Evolutionary conservation across 2,329 filamentous ascomycete genomes (phyloP).

Genomic region (Trichophyton schoenleinii): DNA sequence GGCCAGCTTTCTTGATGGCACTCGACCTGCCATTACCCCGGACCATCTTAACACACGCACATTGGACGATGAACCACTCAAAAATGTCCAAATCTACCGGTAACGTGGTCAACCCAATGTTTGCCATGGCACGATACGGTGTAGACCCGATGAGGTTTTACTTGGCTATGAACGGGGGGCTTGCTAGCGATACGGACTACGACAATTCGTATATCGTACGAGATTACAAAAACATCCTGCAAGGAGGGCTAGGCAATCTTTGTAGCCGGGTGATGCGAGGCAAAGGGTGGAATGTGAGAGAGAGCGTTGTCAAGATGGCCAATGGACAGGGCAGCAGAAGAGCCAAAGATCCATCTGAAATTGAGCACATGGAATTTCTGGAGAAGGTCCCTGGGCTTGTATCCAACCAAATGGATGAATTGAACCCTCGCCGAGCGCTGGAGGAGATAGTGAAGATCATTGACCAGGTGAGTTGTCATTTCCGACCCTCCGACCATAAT

Average conservation of each 20-base stretch:
- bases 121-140: conserved; percentile 78
- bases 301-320: conserved; percentile 40
- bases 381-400: conserved; percentile 31
- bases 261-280: conserved; percentile 55
- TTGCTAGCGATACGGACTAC: conserved; percentile 70
- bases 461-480: conserved; percentile 6
- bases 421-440: conserved; percentile 55
- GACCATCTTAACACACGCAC: conserved; percentile 74
- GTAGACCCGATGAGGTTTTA: conserved; percentile 83
- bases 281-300: conserved; percentile 55
- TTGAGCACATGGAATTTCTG: conserved; percentile 31
- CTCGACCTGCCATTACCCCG: conserved; percentile 66
- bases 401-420: conserved; percentile 46
- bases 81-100: conserved; percentile 97
- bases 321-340: not conserved
- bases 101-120: conserved; percentile 90
- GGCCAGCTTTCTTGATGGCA: conserved; percentile 91
- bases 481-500: no score
- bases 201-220: conserved; percentile 63
- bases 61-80: conserved; percentile 82
- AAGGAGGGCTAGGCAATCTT: conserved; percentile 69
- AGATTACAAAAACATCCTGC: conserved; percentile 67
- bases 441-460: conserved; percentile 44
- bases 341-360: conserved; percentile 17
- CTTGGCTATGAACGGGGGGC: conserved; percentile 65